phyloP scores from a whole-genome alignment of 345 rosid genomes.

The Eucalyptus pumila region DNA sequence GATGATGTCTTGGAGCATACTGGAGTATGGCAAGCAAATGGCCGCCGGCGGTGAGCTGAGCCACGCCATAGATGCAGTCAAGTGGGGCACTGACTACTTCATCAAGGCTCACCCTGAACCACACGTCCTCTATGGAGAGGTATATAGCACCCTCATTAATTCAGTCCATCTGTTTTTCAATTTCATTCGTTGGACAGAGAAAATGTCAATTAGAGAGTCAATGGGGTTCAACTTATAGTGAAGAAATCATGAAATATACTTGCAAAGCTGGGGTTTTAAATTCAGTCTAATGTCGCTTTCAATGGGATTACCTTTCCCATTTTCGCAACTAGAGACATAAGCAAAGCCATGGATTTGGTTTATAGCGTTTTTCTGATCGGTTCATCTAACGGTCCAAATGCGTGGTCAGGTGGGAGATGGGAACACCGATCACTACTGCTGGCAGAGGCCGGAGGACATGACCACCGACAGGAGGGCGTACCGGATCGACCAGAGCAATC shows the following conservation, averaged over 20 bases:
- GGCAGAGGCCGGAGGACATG: constrained; percentile 99
- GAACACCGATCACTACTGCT: constrained; percentile 92
- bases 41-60: constrained; percentile 63
- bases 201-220: not conserved
- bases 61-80: constrained; percentile 79
- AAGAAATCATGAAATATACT: not conserved
- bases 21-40: constrained; percentile 85
- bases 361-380: not conserved
- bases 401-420: constrained; percentile 82
- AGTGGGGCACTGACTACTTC: constrained; percentile 97
- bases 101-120: constrained; percentile 97
- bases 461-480: constrained; percentile 92
- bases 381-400: not conserved
- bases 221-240: not conserved
- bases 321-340: not conserved
- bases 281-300: not conserved
- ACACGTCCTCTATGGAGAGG: constrained; percentile 93
- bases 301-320: not conserved
- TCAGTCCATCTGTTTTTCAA: not conserved
- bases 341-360: not conserved
- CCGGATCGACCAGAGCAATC: constrained; percentile 78
- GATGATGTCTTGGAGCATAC: constrained; percentile 98
- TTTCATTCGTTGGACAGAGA: not conserved
- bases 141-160: not conserved
- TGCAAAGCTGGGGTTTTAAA: not conserved